A percentile compares a stretch with the other conserved stretches of the same genome.
These are phyloP conservation scores for Actinomortierella wolfii DNA, from an alignment of 371 early-diverging fungal genomes.

Conservation along the genomic window DNA sequence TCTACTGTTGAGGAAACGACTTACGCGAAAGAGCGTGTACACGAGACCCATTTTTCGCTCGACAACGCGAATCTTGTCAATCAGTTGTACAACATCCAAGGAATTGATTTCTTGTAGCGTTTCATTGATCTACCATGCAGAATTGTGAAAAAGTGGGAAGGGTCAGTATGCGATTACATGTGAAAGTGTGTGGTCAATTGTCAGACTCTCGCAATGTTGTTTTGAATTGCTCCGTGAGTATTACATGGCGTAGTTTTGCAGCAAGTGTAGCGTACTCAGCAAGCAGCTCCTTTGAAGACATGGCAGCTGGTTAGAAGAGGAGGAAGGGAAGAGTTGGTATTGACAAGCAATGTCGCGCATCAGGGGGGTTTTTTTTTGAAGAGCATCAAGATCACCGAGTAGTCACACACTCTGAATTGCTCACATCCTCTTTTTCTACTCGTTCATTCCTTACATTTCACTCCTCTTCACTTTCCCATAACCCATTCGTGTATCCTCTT, in stretches of 20 bases:
- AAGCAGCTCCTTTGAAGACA: slow-evolving; percentile 42
- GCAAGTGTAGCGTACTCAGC: slow-evolving; percentile 30
- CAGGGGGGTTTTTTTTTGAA: too few relatives aligned
- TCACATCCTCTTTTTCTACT: too few relatives aligned
- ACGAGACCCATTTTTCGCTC: slow-evolving; percentile 47
- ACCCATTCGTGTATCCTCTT: too few relatives aligned
- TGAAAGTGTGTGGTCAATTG: neutral
- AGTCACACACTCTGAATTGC: too few relatives aligned
- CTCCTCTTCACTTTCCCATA: too few relatives aligned
- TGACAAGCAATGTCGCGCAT: too few relatives aligned
- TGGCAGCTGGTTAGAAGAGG: neutral
- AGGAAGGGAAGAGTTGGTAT: too few relatives aligned
- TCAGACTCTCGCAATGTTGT: neutral
- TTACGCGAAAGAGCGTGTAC: slow-evolving; percentile 41
- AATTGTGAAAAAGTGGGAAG: neutral
- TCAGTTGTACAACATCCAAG: slow-evolving; percentile 37
- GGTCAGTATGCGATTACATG: too few relatives aligned
- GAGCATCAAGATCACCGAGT: too few relatives aligned
- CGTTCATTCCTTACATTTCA: too few relatives aligned
- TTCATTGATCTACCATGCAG: slow-evolving; percentile 26
- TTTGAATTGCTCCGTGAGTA: neutral
- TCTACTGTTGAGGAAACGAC: neutral
- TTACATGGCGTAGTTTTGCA: slow-evolving; percentile 32
- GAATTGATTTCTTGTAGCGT: slow-evolving; percentile 41
- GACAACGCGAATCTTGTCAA: slow-evolving; percentile 41